Evolutionary conservation across 1,139 yeast genomes (phyloP), one percentile per base, ranked within the genome.

Genomic region (Protomyces gravidus): DNA sequence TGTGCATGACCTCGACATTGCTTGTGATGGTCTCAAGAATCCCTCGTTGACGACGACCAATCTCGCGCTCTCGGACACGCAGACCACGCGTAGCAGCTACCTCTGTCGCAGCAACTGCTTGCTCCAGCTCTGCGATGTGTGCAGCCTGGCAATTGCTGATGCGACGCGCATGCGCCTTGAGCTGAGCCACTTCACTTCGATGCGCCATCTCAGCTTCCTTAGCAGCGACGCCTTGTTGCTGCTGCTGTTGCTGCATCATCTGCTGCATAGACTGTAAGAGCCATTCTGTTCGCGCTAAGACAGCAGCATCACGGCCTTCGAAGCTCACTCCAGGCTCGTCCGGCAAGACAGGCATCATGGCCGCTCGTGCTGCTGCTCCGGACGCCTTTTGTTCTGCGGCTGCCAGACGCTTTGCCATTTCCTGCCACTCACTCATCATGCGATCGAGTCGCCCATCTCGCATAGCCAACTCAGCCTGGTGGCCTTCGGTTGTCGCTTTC

Each of bases 351-450:
- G 23, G 11, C 17, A 36, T 19, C 13, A 30, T 15, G 36, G 17
- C 3, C 11, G 36, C 36, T 13, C 15, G 15, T 13, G 13, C 36
- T 13, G 36, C 36, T 13, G 36, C 32, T 11, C 9, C 32, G 6
- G 40, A 11, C n/a, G n/a, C 42, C 17, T 36, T 36, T 11, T 36
- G 42, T 32, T 53, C 58, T 36, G 45, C 32, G 17, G 17, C 19
- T 9, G 36, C 51, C 7, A 46, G 46, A 9, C 39, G 40, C 5
- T 23, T 15, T 4, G 58, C 48, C 58, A 53, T 53, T 23, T 33
- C 46, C n/a, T 27, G 39, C 58, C 58, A 53, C 9, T 53, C 58
- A 9, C 17, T 11, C 51, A 46, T 17, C 36, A 53, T 28, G 6
- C 28, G 15, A 23, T 53, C 58, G 21, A 53, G 23, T 9, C 58